phyloP scores from a whole-genome alignment of 2,329 filamentous ascomycete genomes.

The Apiospora kogelbergensis region DNA sequence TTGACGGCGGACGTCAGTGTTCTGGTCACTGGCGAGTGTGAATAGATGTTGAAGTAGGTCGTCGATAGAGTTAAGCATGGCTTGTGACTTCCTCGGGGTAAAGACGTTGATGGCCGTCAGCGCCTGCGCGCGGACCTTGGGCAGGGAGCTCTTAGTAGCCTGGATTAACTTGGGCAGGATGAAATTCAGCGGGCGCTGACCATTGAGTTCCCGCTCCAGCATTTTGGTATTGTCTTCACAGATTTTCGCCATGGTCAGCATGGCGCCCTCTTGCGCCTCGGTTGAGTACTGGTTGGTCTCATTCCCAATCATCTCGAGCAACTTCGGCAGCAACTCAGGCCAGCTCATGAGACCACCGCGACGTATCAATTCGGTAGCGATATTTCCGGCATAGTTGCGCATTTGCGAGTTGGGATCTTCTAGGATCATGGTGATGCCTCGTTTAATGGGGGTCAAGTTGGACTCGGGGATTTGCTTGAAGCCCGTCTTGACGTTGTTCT shows the following conservation, averaged over 20 bases:
- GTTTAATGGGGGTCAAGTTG: constrained; percentile 76
- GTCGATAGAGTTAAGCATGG: constrained; percentile 79
- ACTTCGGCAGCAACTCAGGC: constrained; percentile 84
- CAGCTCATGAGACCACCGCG: constrained; percentile 84
- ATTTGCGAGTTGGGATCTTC: constrained; percentile 82
- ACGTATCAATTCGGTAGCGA: constrained; percentile 88
- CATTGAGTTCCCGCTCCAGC: constrained; percentile 83
- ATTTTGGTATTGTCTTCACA: constrained; percentile 93
- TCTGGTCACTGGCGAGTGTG: constrained; percentile 72
- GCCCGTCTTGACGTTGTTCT: constrained; percentile 80
- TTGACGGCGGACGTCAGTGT: constrained; percentile 81
- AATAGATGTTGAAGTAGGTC: constrained; percentile 81
- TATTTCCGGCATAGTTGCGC: constrained; percentile 85
- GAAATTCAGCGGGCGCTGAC: constrained; percentile 82
- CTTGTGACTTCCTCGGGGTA: constrained; percentile 79
- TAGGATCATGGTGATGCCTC: constrained; percentile 74
- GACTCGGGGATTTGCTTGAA: constrained; percentile 74
- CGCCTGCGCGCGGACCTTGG: constrained; percentile 78
- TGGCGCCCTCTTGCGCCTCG: constrained; percentile 85
- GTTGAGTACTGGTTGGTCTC: constrained; percentile 64
- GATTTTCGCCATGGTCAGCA: constrained; percentile 90
- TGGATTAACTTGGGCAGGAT: constrained; percentile 89
- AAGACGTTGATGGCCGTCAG: constrained; percentile 90
- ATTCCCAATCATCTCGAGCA: constrained; percentile 78
- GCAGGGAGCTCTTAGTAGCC: constrained; percentile 73